phyloP scores from a whole-genome alignment of 352 stramenopile species.

The Pythium dissotocum region DNA sequence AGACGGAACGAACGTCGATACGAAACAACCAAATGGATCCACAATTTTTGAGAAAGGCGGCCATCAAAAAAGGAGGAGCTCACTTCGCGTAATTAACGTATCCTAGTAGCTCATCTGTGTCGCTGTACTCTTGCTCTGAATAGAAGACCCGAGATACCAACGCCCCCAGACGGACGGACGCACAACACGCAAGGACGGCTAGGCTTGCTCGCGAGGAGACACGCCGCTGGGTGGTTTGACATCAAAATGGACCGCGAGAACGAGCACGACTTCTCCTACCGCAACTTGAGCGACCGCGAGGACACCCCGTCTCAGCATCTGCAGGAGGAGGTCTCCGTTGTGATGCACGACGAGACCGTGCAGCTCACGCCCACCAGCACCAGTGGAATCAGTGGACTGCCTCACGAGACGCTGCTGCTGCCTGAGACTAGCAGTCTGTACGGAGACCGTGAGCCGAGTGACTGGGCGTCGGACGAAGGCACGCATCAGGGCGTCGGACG shows the following conservation, averaged over 20 bases:
- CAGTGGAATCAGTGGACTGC: neutral
- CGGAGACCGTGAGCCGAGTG: constrained; percentile 20
- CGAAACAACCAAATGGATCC: no score
- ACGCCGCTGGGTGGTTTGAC: no score
- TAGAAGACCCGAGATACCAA: neutral
- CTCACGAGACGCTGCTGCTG: constrained; percentile 23
- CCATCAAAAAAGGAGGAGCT: no score
- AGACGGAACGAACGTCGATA: neutral
- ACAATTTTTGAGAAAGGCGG: neutral
- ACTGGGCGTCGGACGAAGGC: constrained; percentile 33
- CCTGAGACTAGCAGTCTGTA: constrained; percentile 2
- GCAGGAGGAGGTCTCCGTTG: constrained; percentile 19
- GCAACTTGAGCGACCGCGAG: constrained; percentile 28
- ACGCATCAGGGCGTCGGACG: constrained; percentile 10
- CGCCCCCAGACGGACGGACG: no score
- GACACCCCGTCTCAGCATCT: constrained; percentile 3
- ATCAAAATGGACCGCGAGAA: constrained; percentile 4
- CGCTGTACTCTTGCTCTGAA: neutral
- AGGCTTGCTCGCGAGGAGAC: no score
- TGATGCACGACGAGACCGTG: constrained; percentile 17
- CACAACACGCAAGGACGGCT: no score
- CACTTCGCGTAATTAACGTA: neutral
- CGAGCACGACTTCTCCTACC: constrained; percentile 29
- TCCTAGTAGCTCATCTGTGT: neutral
- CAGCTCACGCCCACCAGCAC: constrained; percentile 13